Base-by-base conservation (phyloP, 2,329 filamentous ascomycete species). In the Beauveria bassiana region DNA sequence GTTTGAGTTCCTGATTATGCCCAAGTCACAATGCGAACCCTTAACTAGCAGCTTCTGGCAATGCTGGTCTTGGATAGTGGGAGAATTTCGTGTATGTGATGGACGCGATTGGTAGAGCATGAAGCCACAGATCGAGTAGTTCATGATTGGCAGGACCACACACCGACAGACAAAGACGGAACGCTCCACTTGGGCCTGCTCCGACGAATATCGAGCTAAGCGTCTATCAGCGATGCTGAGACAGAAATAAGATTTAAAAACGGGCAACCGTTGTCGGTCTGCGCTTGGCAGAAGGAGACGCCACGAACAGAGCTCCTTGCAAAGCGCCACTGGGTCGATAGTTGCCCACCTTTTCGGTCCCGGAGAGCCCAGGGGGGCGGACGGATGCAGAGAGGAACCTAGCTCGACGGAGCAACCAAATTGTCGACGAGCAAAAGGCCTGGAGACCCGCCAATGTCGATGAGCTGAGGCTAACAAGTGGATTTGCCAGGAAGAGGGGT, bases 91-190 rank as follows among this genome's bases (percentile, higher is more conserved):
- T 20, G 50, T 26, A 49, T 12, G 26, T 51, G 22, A 43, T 38
- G 34, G 5, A 38, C 14, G 34, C 34, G 34, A 34, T 45, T 55
- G 52, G 38, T 4, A 59, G 56, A 50, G 31, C 3, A 22, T 51
- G 49, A 51, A 51, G 49, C 49, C 49, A 51, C 49, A 51, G 49
- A 51, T 51, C 49, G 26, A 51, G 26, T 34, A 51, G 49, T 54
- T 61, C 59, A 61, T 61, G 59, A 61, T 61, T 61, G 50, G 43
- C 31, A 61, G 38, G 14, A 22, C 42, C 28, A 55, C 34, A 52
- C 34, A 54, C 42, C 28, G 59, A 54, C 28, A 42, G 59, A 12
- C 57, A 20, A 49, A 22, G 50, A 54, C 16, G 38, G 22, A 28
- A 26, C 56, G 56, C 22, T 7, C 31, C 50, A 53, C 42, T 24